These are phyloP conservation scores for Carallia brachiata DNA, from an alignment of 345 rosid species.

Conservation along the genomic window DNA sequence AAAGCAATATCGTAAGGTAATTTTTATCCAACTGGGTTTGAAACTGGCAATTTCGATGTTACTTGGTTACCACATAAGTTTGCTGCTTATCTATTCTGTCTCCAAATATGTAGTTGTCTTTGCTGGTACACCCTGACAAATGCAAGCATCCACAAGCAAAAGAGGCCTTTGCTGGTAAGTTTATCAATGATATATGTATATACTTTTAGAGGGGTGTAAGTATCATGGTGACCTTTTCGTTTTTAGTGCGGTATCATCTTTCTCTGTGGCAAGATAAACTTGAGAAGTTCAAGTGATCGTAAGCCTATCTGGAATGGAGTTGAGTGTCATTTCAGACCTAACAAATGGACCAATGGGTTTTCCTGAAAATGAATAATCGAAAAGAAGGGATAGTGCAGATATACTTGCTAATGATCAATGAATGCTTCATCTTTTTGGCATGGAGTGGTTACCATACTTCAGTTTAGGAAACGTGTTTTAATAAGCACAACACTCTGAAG, in stretches of 20 bases:
- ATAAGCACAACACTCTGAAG: too few species aligned
- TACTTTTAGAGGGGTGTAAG: neutral
- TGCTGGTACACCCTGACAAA: constrained; percentile 97
- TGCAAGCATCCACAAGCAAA: constrained; percentile 98
- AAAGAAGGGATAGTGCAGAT: too few species aligned
- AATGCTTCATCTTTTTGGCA: too few species aligned
- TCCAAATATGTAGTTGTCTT: constrained; percentile 52
- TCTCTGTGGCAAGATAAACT: neutral
- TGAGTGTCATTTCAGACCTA: too few species aligned
- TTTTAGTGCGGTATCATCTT: neutral
- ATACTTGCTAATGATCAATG: too few species aligned
- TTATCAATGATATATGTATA: neutral
- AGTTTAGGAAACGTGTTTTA: too few species aligned
- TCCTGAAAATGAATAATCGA: too few species aligned
- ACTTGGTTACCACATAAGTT: neutral
- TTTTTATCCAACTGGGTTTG: neutral
- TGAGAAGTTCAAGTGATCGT: neutral
- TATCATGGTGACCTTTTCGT: neutral
- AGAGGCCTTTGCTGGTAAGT: constrained; percentile 91
- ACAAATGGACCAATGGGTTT: too few species aligned
- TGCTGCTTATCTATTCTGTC: neutral
- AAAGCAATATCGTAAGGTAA: constrained; percentile 93
- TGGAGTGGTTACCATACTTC: too few species aligned
- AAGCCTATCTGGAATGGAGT: too few species aligned
- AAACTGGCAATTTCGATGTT: neutral